These are phyloP conservation scores for Citrus australasica DNA, from an alignment of 345 rosid species.

Conservation along the genomic window DNA sequence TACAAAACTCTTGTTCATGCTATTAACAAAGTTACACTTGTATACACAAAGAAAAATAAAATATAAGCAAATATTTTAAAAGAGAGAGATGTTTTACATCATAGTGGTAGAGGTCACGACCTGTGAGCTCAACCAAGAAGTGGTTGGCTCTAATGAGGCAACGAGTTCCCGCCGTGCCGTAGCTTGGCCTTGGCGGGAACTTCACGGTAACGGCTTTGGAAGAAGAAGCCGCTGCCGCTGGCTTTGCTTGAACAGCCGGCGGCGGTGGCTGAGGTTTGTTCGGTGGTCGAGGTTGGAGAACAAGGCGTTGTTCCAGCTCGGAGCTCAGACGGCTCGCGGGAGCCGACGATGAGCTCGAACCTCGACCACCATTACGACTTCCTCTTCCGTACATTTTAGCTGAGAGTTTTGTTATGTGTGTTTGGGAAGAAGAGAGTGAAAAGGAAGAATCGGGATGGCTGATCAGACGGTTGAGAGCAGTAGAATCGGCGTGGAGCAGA, in stretches of 20 bases:
- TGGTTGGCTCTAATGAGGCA: slow-evolving; percentile 54
- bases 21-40: background rate
- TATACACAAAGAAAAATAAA: background rate
- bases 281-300: slow-evolving; percentile 1
- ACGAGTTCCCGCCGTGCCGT: slow-evolving; percentile 36
- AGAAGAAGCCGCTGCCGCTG: background rate
- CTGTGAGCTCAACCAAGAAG: slow-evolving; percentile 50
- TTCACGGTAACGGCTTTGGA: slow-evolving; percentile 37
- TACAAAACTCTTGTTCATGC: background rate
- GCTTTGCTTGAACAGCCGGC: background rate
- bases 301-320: background rate
- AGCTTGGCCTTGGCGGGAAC: slow-evolving; percentile 52
- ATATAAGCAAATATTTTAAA: background rate
- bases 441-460: background rate
- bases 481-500: background rate
- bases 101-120: slow-evolving; percentile 48
- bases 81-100: slow-evolving; percentile 29
- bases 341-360: background rate
- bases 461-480: background rate
- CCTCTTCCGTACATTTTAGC: background rate
- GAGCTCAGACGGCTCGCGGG: background rate
- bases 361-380: background rate
- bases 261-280: background rate
- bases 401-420: background rate
- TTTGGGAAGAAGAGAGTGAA: background rate